A percentile compares a stretch with the other conserved stretches of the same genome.
phyloP scores from a whole-genome alignment of 495 filamentous ascomycete genomes.

The Penicillium roqueforti region DNA sequence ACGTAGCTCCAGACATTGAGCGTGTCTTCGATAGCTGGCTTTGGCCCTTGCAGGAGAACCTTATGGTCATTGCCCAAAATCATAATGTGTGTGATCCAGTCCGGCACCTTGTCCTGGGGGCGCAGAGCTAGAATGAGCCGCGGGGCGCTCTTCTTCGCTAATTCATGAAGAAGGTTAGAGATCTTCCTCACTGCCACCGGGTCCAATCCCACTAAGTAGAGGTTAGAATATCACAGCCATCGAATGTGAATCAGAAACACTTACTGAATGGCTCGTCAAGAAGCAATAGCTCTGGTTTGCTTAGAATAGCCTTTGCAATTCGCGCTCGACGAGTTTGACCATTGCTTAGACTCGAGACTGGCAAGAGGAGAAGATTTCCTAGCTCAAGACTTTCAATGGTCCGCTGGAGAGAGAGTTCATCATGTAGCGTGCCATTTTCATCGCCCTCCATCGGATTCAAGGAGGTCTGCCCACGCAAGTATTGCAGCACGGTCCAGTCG shows the following conservation, averaged over 20 bases:
- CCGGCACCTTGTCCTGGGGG: conserved; percentile 79
- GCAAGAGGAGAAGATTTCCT: conserved; percentile 62
- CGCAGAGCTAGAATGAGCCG: conserved; percentile 72
- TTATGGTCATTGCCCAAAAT: conserved; percentile 58
- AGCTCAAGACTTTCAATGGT: conserved; percentile 67
- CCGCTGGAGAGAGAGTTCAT: conserved; percentile 53
- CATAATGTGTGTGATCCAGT: conserved; percentile 83
- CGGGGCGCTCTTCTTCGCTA: conserved; percentile 62
- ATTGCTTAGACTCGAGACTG: conserved; percentile 85
- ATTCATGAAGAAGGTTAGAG: conserved; percentile 59
- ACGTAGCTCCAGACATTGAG: conserved; percentile 28
- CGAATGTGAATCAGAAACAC: conserved; percentile 11
- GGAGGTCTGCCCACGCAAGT: conserved; percentile 69
- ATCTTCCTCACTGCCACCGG: conserved; percentile 68
- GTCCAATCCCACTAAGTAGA: conserved; percentile 71
- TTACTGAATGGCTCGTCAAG: conserved; percentile 90
- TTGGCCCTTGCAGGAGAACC: conserved; percentile 42
- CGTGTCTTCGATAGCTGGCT: conserved; percentile 12
- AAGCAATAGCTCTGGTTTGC: conserved; percentile 72
- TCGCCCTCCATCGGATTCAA: conserved; percentile 63
- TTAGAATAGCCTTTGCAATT: conserved; percentile 80
- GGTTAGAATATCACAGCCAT: background rate
- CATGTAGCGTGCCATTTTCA: conserved; percentile 40
- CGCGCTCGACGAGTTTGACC: conserved; percentile 83
- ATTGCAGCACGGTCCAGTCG: conserved; percentile 79